phyloP scores from a whole-genome alignment of 768 basidiomycete genomes.

The Mycena olivaceomarginata region DNA sequence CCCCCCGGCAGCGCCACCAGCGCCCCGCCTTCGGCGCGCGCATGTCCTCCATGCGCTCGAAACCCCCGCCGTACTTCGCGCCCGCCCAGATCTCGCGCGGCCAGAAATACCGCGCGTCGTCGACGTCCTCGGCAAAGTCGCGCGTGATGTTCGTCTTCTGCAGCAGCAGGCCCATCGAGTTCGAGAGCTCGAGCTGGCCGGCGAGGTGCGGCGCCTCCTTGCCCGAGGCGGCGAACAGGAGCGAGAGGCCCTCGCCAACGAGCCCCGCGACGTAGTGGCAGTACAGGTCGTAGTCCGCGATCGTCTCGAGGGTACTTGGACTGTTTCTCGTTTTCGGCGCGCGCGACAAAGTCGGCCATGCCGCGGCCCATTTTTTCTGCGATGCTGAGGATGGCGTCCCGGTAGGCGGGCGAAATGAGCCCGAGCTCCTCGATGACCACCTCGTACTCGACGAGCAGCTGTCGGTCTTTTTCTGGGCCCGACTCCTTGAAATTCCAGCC shows the following conservation, averaged over 20 bases:
- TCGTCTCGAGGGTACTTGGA: conserved; percentile 73
- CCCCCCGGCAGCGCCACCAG: conserved; percentile 50
- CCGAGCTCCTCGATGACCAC: conserved; percentile 88
- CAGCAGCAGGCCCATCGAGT: conserved; percentile 95
- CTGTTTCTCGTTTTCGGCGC: conserved; percentile 82
- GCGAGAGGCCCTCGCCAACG: conserved; percentile 95
- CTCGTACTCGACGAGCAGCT: conserved; percentile 90
- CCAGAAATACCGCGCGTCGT: conserved; percentile 94
- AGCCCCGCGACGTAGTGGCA: conserved; percentile 99
- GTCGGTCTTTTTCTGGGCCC: conserved; percentile 92
- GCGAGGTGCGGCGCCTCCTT: conserved; percentile 88
- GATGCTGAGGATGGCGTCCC: conserved; percentile 88
- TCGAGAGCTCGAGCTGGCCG: conserved; percentile 90
- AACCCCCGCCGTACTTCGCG: conserved; percentile 69
- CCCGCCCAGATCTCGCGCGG: conserved; percentile 93
- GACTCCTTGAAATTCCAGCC: conserved; percentile 92
- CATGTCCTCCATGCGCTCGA: conserved; percentile 84
- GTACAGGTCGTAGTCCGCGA: conserved; percentile 96
- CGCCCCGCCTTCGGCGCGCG: conserved; percentile 58
- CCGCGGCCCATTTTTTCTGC: conserved; percentile 91
- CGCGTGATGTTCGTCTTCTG: conserved; percentile 99
- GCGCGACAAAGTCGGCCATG: conserved; percentile 84
- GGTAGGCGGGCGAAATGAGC: conserved; percentile 79
- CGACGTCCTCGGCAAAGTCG: conserved; percentile 94
- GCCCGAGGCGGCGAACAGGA: conserved; percentile 89